phyloP scores from a whole-genome alignment of 768 basidiomycete species.

The Cantharellus anzutake region DNA sequence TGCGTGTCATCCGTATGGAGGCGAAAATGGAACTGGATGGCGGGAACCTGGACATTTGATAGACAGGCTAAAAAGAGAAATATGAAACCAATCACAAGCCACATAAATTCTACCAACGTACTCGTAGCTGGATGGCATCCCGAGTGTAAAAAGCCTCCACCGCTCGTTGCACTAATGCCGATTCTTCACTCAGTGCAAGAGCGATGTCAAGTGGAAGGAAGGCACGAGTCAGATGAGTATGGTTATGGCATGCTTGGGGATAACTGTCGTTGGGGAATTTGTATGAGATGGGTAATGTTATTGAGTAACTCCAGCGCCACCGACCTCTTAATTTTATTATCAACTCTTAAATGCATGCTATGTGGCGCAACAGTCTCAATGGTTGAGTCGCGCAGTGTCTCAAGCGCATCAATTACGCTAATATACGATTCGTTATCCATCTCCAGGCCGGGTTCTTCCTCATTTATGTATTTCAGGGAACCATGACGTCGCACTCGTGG shows the following conservation, averaged over 20 bases:
- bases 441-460: slow-evolving; percentile 24
- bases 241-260: slow-evolving; percentile 19
- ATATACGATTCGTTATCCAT: slow-evolving; percentile 30
- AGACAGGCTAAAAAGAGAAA: slow-evolving; percentile 39
- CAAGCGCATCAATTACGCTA: slow-evolving; percentile 40
- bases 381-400: slow-evolving; percentile 33
- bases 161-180: slow-evolving; percentile 64
- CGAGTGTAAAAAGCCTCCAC: slow-evolving; percentile 90
- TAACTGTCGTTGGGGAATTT: no score
- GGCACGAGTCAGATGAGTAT: slow-evolving; percentile 58
- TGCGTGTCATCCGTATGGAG: slow-evolving; percentile 62
- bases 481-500: slow-evolving; percentile 24
- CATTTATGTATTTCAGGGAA: slow-evolving; percentile 31
- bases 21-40: slow-evolving; percentile 44
- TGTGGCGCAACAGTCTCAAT: slow-evolving; percentile 40
- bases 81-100: background rate
- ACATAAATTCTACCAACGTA: slow-evolving; percentile 20
- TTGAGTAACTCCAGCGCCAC: no score
- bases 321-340: slow-evolving; percentile 49
- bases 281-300: no score
- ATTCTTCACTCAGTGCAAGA: slow-evolving; percentile 41
- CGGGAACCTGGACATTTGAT: slow-evolving; percentile 80
- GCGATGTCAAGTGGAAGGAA: slow-evolving; percentile 70
- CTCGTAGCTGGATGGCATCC: slow-evolving; percentile 76
- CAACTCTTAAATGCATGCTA: slow-evolving; percentile 44